Evolutionary conservation across 805 yeast species (phyloP).

Genomic region (Yamadazyma sp.): DNA sequence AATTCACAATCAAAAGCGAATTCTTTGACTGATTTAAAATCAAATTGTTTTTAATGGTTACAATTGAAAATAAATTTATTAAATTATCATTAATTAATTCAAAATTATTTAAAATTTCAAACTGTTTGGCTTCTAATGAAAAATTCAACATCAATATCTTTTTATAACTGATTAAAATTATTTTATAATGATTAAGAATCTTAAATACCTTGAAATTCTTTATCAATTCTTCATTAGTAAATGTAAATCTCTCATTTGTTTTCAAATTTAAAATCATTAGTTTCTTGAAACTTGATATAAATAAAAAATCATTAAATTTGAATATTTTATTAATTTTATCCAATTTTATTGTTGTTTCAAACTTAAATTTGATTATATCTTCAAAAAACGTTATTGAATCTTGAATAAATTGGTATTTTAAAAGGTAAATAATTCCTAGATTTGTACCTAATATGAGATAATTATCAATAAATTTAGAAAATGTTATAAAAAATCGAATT

Average conservation of each 20-base stretch:
- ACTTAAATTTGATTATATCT: conserved; percentile 13
- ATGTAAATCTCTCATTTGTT: conserved; percentile 8
- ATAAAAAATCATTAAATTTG: conserved; percentile 8
- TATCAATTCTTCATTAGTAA: conserved; percentile 9
- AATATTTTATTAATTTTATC: conserved; percentile 14
- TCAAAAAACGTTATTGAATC: conserved; percentile 7
- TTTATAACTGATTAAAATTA: conserved; percentile 9
- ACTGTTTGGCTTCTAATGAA: conserved; percentile 3
- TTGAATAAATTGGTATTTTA: conserved; percentile 6
- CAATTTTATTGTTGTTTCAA: conserved; percentile 11
- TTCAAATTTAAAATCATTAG: conserved; percentile 9
- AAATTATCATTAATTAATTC: conserved; percentile 11
- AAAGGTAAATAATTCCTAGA: conserved; percentile 12
- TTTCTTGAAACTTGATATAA: conserved; percentile 13
- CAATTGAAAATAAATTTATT: conserved; percentile 10
- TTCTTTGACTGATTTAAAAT: conserved; percentile 12
- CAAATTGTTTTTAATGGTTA: conserved; percentile 10
- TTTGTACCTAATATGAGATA: conserved; percentile 14
- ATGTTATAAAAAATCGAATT: conserved; percentile 13
- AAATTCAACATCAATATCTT: conserved; percentile 3
- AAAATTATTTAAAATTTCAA: conserved; percentile 5
- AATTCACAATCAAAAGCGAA: conserved; percentile 10
- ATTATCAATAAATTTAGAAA: conserved; percentile 12
- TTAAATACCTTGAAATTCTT: conserved; percentile 12
- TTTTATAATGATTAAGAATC: conserved; percentile 8